Percentiles rank a stretch among this genome's conserved stretches.
Conservation (phyloP, 345 rosid genomes). For the Eucalyptus victrix region DNA sequence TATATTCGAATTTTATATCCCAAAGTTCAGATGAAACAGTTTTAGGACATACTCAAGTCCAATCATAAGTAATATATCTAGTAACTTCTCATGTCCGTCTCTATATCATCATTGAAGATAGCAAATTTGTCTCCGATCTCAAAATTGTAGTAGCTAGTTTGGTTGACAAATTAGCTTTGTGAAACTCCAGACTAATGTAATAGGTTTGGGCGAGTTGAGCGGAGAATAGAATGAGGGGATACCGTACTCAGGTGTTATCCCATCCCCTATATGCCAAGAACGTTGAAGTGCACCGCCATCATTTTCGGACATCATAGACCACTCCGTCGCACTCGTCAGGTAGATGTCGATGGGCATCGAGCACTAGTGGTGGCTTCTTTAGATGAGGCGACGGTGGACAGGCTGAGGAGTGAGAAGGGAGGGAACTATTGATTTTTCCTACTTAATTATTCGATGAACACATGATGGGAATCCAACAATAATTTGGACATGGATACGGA, state of each 20-base stretch:
- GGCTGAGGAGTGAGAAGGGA: neutral
- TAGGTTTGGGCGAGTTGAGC: neutral
- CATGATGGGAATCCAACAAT: neutral
- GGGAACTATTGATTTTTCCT: neutral
- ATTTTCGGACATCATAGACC: neutral
- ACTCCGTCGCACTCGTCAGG: neutral
- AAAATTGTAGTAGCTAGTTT: neutral
- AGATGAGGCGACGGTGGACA: no score
- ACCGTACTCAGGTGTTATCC: neutral
- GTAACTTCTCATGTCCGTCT: neutral
- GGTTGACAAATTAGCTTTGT: neutral
- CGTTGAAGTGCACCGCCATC: neutral
- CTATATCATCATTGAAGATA: neutral
- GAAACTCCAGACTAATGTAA: neutral
- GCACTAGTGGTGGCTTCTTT: no score
- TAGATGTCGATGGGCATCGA: neutral
- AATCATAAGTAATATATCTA: neutral
- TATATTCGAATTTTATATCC: no score
- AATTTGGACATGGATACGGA: neutral
- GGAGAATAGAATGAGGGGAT: no score
- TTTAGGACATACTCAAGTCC: rapidly evolving
- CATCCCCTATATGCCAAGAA: neutral
- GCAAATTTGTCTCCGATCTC: neutral
- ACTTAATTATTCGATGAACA: neutral
- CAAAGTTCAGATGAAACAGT: rapidly evolving